Percentiles rank a stretch among this genome's conserved stretches.
Evolutionary conservation across 345 rosid species (phyloP).

Genomic region (Acer campestre): DNA sequence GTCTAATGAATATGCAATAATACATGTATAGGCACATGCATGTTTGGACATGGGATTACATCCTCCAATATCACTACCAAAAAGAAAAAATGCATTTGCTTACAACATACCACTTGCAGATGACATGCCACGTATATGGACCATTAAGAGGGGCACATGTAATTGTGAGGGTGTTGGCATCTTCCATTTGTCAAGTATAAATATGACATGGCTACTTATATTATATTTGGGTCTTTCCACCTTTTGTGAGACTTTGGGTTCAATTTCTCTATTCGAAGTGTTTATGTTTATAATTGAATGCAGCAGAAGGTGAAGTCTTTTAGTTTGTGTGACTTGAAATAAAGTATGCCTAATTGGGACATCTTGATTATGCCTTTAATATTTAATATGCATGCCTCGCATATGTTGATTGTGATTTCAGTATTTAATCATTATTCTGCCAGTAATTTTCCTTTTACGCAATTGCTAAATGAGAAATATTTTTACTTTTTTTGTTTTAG

Average conservation of each 20-base stretch:
- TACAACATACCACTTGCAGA: neutral
- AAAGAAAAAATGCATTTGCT: neutral
- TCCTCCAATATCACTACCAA: neutral
- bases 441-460: neutral
- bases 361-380: neutral
- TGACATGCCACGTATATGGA: neutral
- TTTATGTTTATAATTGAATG: neutral
- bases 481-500: slow-evolving; percentile 27
- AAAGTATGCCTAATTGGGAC: neutral
- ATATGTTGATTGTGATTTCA: neutral
- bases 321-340: neutral
- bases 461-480: neutral
- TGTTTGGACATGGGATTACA: neutral
- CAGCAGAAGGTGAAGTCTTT: neutral
- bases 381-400: neutral
- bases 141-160: neutral
- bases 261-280: neutral
- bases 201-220: neutral
- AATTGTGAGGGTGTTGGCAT: neutral
- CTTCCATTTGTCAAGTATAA: neutral
- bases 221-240: neutral
- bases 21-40: neutral
- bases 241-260: neutral
- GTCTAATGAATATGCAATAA: neutral
- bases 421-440: neutral